A percentile compares a stretch with the other conserved stretches of the same genome.
Evolutionary conservation across 805 yeast genomes (phyloP).

Genomic region (Starmerella floricola): DNA sequence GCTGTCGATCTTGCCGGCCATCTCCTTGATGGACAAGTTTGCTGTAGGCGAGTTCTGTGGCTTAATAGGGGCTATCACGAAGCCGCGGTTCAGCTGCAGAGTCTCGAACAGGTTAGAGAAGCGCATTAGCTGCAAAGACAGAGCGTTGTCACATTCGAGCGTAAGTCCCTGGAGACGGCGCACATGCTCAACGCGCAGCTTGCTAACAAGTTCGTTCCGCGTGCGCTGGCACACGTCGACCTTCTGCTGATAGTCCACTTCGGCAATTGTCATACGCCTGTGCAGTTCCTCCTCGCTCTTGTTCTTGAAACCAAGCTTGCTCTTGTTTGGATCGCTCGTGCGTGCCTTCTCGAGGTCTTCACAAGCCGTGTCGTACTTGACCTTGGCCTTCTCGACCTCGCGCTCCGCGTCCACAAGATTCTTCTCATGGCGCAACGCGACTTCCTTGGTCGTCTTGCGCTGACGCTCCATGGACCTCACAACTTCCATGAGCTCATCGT

Average conservation of each 20-base stretch:
- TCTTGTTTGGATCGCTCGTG: conserved; percentile 71
- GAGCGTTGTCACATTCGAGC: conserved; percentile 78
- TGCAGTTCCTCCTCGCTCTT: conserved; percentile 86
- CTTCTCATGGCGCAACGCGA: conserved; percentile 68
- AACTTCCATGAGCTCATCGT: conserved; percentile 67
- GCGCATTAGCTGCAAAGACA: conserved; percentile 77
- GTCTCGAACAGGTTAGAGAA: conserved; percentile 82
- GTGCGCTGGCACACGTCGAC: conserved; percentile 60
- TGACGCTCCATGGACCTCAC: conserved; percentile 55
- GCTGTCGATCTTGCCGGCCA: conserved; percentile 68
- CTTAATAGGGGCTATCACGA: conserved; percentile 62
- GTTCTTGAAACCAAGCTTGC: conserved; percentile 66
- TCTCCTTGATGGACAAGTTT: conserved; percentile 56
- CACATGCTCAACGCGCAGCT: conserved; percentile 67
- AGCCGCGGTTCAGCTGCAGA: conserved; percentile 70
- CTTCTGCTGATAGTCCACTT: conserved; percentile 69
- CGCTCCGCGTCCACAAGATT: conserved; percentile 72
- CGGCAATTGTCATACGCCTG: conserved; percentile 70
- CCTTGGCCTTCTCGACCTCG: conserved; percentile 78
- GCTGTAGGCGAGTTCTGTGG: conserved; percentile 32
- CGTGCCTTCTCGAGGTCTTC: conserved; percentile 76
- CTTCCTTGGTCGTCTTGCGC: conserved; percentile 71
- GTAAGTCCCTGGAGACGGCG: conserved; percentile 62
- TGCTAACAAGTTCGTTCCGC: conserved; percentile 58
- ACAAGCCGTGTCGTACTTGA: conserved; percentile 64